These are phyloP conservation scores for Chaetomium tenue DNA, from an alignment of 495 filamentous ascomycete species.

Conservation along the genomic window DNA sequence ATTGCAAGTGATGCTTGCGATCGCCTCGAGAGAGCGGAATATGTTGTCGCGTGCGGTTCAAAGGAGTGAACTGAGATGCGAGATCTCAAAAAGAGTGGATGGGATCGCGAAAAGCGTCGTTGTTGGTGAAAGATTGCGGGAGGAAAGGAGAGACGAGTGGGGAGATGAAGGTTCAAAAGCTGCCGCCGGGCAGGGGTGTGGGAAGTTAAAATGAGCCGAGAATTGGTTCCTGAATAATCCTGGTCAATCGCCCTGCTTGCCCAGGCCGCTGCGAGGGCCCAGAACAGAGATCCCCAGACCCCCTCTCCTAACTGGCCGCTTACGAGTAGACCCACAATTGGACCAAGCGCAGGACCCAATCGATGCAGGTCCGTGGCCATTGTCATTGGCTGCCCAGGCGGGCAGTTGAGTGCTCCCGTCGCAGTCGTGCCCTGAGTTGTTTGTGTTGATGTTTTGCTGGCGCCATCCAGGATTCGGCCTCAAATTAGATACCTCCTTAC, in stretches of 20 bases:
- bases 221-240: slow-evolving; percentile 24
- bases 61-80: slow-evolving; percentile 39
- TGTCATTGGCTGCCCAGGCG: slow-evolving; percentile 25
- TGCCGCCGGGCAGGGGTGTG: slow-evolving; percentile 15
- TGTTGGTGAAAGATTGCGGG: slow-evolving; percentile 17
- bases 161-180: slow-evolving; percentile 19
- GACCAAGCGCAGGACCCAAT: slow-evolving; percentile 3
- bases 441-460: slow-evolving; percentile 8
- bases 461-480: not conserved
- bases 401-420: not conserved
- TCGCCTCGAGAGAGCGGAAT: slow-evolving; percentile 13
- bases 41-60: slow-evolving; percentile 19
- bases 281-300: slow-evolving; percentile 23
- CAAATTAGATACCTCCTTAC: not conserved
- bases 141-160: slow-evolving; percentile 17
- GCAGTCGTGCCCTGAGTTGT: slow-evolving; percentile 2
- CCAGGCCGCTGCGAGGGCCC: slow-evolving; percentile 13
- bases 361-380: slow-evolving; percentile 28
- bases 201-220: slow-evolving; percentile 30
- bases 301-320: slow-evolving; percentile 23
- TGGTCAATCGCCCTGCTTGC: slow-evolving; percentile 16
- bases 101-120: slow-evolving; percentile 34
- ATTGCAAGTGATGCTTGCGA: slow-evolving; percentile 28
- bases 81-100: slow-evolving; percentile 40
- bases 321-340: slow-evolving; percentile 15